Conservation (phyloP, 2,329 filamentous ascomycete species). For the Cladophialophora chaetospira region DNA sequence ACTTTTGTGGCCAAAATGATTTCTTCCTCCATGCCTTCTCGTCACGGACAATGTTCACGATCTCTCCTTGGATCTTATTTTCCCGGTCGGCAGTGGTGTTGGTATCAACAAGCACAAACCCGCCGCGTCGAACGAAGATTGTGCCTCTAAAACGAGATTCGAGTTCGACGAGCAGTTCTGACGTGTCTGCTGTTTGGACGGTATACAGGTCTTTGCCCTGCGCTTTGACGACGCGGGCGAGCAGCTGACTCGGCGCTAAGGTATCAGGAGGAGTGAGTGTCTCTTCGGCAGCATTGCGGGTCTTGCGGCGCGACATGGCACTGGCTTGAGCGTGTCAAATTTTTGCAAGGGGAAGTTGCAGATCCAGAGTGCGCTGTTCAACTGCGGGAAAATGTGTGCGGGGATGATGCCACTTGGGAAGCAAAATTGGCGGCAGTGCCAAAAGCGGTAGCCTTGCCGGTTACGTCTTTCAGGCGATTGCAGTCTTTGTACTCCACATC, state of each 20-base stretch:
- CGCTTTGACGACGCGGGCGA: conserved; percentile 78
- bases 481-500: not conserved
- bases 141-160: conserved; percentile 84
- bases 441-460: not conserved
- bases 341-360: not conserved
- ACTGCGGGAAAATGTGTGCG: not conserved
- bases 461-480: not conserved
- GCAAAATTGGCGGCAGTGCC: no score
- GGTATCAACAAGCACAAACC: conserved; percentile 81
- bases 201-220: conserved; percentile 89
- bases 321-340: not conserved
- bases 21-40: conserved; percentile 91
- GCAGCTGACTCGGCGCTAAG: conserved; percentile 56
- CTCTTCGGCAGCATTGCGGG: conserved; percentile 76
- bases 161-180: conserved; percentile 74
- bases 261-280: conserved; percentile 61
- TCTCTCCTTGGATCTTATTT: conserved; percentile 82
- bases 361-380: not conserved
- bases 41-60: conserved; percentile 88
- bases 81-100: conserved; percentile 62
- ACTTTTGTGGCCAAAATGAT: conserved; percentile 84
- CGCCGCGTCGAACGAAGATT: conserved; percentile 88
- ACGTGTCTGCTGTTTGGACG: conserved; percentile 69
- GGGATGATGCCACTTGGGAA: not conserved
- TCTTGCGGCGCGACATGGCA: conserved; percentile 66